phyloP scores from a whole-genome alignment of 352 stramenopile genomes.

The Phytophthora vignae region DNA sequence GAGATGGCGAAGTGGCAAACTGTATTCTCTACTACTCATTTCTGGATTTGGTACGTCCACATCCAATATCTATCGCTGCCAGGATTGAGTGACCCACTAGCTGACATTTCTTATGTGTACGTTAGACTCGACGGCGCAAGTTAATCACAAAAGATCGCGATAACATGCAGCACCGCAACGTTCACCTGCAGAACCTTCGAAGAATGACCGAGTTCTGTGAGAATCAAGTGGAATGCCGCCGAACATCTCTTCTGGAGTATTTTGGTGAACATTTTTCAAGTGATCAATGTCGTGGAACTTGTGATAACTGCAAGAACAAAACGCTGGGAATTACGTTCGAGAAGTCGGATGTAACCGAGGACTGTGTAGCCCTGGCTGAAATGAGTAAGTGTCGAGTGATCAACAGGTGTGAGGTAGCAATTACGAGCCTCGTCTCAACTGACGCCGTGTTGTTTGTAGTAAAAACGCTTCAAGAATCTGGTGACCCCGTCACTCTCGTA shows the following conservation, averaged over 20 bases:
- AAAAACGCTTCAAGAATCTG: constrained; percentile 67
- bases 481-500: constrained; percentile 72
- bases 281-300: constrained; percentile 76
- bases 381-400: constrained; percentile 43
- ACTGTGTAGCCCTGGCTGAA: constrained; percentile 65
- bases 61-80: background rate
- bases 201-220: constrained; percentile 91
- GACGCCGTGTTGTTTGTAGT: constrained; percentile 36
- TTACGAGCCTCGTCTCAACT: background rate
- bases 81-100: background rate
- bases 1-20: constrained; percentile 84
- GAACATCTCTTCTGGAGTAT: constrained; percentile 86
- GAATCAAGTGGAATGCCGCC: constrained; percentile 88
- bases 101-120: constrained; percentile 5
- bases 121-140: constrained; percentile 69
- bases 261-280: constrained; percentile 91
- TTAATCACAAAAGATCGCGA: constrained; percentile 85
- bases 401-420: background rate
- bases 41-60: constrained; percentile 66
- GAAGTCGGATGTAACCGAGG: constrained; percentile 79
- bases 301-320: constrained; percentile 90
- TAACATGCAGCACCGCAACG: constrained; percentile 81
- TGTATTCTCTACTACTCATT: constrained; percentile 92
- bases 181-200: constrained; percentile 84
- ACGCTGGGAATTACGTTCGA: constrained; percentile 69